phyloP scores from a whole-genome alignment of 768 basidiomycete species.

The Pulveroboletus sp. region DNA sequence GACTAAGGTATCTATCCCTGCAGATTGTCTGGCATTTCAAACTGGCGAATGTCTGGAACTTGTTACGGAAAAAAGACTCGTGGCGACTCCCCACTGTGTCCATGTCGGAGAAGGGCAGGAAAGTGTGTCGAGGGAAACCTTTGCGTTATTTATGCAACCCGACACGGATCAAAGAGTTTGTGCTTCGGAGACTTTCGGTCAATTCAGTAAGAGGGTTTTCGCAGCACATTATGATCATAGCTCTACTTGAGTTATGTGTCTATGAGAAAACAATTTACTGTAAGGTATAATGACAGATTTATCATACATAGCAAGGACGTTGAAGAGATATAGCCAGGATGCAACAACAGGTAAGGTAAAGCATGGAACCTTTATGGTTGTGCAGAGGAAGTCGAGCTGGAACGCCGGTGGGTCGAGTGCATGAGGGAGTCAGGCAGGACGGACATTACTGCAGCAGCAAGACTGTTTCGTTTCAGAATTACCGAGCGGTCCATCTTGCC shows the following conservation, averaged over 20 bases:
- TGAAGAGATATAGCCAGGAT: not conserved
- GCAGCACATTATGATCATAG: conserved; percentile 42
- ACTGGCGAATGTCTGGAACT: conserved; percentile 95
- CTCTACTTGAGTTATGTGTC: conserved; percentile 19
- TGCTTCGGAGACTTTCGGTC: conserved; percentile 74
- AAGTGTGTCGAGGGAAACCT: conserved; percentile 78
- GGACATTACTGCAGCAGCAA: conserved; percentile 60
- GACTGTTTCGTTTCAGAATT: conserved; percentile 57
- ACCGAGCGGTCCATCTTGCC: conserved; percentile 34
- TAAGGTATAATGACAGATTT: conserved; percentile 7
- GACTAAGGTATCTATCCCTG: conserved; percentile 83
- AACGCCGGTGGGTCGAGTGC: conserved; percentile 40
- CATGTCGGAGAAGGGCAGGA: conserved; percentile 59
- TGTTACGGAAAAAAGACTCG: conserved; percentile 74
- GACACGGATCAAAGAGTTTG: conserved; percentile 76
- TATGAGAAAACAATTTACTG: conserved; percentile 6
- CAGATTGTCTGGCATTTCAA: conserved; percentile 88
- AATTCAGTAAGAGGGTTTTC: conserved; percentile 85
- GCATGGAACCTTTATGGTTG: conserved; percentile 16
- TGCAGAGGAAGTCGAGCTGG: conserved; percentile 33
- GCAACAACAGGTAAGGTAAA: not conserved
- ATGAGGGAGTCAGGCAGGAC: conserved; percentile 56
- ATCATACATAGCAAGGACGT: not conserved
- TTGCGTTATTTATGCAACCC: conserved; percentile 88
- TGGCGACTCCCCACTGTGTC: conserved; percentile 95